A percentile compares a stretch with the other conserved stretches of the same genome.
phyloP scores from a whole-genome alignment of 495 filamentous ascomycete species.

The Pseudomonodictys pantanalensis region DNA sequence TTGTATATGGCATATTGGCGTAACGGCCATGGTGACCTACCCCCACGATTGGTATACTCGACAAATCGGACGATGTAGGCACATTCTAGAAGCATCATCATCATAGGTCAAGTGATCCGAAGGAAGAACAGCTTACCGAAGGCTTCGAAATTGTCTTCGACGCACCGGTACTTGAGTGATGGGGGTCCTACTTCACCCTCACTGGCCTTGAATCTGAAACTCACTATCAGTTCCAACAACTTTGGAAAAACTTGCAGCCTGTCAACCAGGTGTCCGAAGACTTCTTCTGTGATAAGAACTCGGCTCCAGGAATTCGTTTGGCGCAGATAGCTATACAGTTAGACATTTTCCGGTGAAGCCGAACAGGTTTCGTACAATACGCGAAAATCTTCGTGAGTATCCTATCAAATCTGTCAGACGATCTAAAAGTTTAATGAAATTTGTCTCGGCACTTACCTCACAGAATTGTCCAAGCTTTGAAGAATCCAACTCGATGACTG shows the following conservation, averaged over 20 bases:
- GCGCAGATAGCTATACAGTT: constrained; percentile 1
- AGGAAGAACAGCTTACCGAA: too few species aligned
- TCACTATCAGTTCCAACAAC: constrained; percentile 6
- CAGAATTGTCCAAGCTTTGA: too few species aligned
- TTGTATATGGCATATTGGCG: constrained; percentile 15
- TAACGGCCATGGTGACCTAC: constrained; percentile 8
- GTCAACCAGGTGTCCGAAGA: constrained; percentile 9
- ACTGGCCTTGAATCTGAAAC: constrained; percentile 1
- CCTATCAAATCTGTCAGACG: too few species aligned
- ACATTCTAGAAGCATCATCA: neutral
- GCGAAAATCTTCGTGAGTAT: too few species aligned
- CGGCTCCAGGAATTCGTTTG: constrained; percentile 8
- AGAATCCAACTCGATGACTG: too few species aligned
- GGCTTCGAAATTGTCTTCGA: too few species aligned
- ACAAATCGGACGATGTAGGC: constrained; percentile 9
- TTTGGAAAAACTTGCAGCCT: constrained; percentile 8
- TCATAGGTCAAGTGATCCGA: too few species aligned
- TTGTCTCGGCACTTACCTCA: too few species aligned
- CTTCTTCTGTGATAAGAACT: neutral
- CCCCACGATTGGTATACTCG: constrained; percentile 9
- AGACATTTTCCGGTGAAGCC: too few species aligned
- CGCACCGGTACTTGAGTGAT: constrained; percentile 6
- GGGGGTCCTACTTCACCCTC: constrained; percentile 14
- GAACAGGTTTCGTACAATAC: too few species aligned
- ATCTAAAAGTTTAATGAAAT: too few species aligned